Evolutionary conservation across 163 green algal species (phyloP).

Genomic region (Chlorella variabilis): DNA sequence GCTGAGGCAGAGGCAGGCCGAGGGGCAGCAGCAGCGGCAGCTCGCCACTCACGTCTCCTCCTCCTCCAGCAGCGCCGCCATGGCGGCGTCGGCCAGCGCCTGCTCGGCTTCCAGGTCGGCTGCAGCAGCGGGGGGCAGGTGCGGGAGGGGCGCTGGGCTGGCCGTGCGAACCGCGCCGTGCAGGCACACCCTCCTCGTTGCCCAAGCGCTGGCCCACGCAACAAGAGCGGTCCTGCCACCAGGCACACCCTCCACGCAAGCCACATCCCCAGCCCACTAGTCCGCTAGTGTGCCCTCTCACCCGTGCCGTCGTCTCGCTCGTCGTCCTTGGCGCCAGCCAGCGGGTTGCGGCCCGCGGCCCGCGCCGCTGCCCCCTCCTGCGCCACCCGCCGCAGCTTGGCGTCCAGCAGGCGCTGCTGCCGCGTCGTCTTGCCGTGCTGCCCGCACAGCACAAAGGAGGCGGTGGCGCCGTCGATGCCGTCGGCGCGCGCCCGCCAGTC

Average conservation of each 20-base stretch:
- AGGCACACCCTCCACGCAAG: too few relatives aligned
- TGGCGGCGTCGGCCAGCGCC: constrained; percentile 58
- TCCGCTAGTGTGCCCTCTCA: constrained; percentile 3
- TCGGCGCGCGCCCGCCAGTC: constrained; percentile 69
- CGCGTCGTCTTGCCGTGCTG: constrained; percentile 70
- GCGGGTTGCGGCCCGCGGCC: constrained; percentile 44
- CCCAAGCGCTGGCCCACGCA: too few relatives aligned
- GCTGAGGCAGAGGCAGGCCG: too few relatives aligned
- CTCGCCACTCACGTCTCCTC: constrained; percentile 18
- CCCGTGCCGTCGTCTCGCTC: constrained; percentile 16
- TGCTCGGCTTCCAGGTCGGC: constrained; percentile 37
- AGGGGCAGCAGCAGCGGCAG: not conserved
- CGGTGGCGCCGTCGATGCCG: constrained; percentile 70
- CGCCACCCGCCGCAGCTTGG: constrained; percentile 63
- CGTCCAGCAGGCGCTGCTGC: constrained; percentile 68
- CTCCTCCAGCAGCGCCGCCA: constrained; percentile 69
- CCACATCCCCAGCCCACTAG: too few relatives aligned
- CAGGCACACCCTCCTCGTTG: too few relatives aligned
- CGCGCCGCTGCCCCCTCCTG: constrained; percentile 55
- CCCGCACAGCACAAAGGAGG: constrained; percentile 68
- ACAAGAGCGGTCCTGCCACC: too few relatives aligned
- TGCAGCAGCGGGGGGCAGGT: constrained; percentile 1
- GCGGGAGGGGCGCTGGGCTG: not conserved
- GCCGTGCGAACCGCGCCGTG: not conserved
- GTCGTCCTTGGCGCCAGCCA: constrained; percentile 41